Evolutionary conservation across 2,329 filamentous ascomycete species (phyloP).

Genomic region (Colletotrichum shisoi): DNA sequence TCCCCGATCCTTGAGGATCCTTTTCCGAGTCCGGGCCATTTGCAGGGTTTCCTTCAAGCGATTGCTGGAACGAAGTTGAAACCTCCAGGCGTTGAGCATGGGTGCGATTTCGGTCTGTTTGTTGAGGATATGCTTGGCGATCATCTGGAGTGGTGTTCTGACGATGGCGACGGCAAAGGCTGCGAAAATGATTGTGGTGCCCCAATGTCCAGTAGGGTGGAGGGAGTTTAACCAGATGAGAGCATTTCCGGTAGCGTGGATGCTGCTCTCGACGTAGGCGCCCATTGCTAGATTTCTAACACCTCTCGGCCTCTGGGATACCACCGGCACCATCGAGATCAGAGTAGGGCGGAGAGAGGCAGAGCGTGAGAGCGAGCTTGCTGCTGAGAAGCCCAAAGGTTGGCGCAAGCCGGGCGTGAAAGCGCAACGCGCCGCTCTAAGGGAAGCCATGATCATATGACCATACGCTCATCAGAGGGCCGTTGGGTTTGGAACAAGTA

Average conservation of each 20-base stretch:
- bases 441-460: constrained; percentile 23
- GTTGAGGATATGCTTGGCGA: neutral
- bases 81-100: constrained; percentile 2
- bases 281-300: constrained; percentile 46
- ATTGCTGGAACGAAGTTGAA: neutral
- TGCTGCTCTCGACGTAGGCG: constrained; percentile 35
- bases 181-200: constrained; percentile 9
- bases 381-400: constrained; percentile 15
- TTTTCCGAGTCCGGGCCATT: constrained; percentile 23
- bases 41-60: neutral
- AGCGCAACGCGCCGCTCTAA: constrained; percentile 21
- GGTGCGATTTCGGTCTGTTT: constrained; percentile 5
- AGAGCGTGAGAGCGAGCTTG: constrained; percentile 12
- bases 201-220: constrained; percentile 1
- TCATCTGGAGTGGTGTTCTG: constrained; percentile 11
- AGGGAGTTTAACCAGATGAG: constrained; percentile 15
- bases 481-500: neutral
- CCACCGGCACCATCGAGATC: neutral
- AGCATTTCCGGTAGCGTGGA: constrained; percentile 38
- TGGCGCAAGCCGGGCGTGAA: constrained; percentile 10
- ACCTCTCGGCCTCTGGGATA: neutral
- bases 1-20: constrained; percentile 52
- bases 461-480: constrained; percentile 2
- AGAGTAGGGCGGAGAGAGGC: constrained; percentile 20
- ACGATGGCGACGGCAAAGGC: constrained; percentile 6